Evolutionary conservation across 2,329 filamentous ascomycete genomes (phyloP).

Genomic region (Cercospora nicotianae): DNA sequence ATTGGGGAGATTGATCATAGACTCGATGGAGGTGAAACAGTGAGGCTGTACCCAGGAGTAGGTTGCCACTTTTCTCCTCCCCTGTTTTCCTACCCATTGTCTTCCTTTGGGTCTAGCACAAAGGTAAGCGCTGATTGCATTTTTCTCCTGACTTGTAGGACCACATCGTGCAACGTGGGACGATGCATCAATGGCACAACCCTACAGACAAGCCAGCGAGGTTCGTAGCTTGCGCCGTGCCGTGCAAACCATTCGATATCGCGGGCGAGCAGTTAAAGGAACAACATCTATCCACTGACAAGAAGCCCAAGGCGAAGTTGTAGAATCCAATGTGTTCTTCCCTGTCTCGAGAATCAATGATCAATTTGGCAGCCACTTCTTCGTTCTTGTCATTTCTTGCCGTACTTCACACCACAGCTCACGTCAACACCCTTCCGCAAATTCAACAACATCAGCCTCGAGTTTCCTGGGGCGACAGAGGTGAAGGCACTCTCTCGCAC

Average conservation of each 20-base stretch:
- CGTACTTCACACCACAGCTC: too few species aligned
- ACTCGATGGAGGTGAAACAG: slow-evolving; percentile 28
- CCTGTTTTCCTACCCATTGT: too few species aligned
- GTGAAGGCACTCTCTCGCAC: too few species aligned
- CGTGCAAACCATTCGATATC: slow-evolving; percentile 28
- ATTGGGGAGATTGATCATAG: slow-evolving; percentile 30
- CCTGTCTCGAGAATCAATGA: too few species aligned
- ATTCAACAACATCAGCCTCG: too few species aligned
- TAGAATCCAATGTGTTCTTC: background rate
- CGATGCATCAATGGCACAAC: slow-evolving; percentile 29
- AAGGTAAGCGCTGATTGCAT: slow-evolving; percentile 5
- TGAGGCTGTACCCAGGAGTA: slow-evolving; percentile 26
- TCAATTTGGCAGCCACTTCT: too few species aligned
- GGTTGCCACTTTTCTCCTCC: background rate
- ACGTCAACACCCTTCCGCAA: too few species aligned
- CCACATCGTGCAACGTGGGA: slow-evolving; percentile 29
- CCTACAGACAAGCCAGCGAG: slow-evolving; percentile 26
- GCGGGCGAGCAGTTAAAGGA: slow-evolving; percentile 24
- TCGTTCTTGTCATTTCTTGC: too few species aligned
- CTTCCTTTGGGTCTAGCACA: background rate
- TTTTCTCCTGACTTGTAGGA: slow-evolving; percentile 15
- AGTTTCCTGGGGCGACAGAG: too few species aligned
- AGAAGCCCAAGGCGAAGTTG: slow-evolving; percentile 2
- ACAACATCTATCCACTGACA: slow-evolving; percentile 1
- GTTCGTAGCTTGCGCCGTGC: slow-evolving; percentile 24